Evolutionary conservation across 495 filamentous ascomycete species (phyloP), one percentile per base, ranked within the genome.

Genomic region (Aspergillus kassunensis): DNA sequence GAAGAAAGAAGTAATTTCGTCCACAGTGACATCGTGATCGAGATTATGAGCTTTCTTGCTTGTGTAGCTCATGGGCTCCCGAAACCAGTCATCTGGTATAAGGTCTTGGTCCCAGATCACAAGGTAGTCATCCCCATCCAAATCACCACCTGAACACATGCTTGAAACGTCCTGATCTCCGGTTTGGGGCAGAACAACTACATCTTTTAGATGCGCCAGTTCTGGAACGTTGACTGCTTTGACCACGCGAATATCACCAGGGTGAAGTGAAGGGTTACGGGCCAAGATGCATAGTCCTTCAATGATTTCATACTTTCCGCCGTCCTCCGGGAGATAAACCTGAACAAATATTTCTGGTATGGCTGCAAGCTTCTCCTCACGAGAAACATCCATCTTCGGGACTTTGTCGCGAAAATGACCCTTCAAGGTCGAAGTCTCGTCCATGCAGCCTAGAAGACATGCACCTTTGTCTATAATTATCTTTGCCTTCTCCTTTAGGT

Each of bases 91-190:
- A 0, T 49, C 36, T 2, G 90, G 91, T 21, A 91, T 65, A 5
- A 99, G 73, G 37, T 85, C 80, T 29, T 74, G 59, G 57, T 99
- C 91, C 93, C 93, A 99, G 30, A 97, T 88, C 16, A 97, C 86
- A 20, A 96, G 79, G 61, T 87, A 99, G 62, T 97, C 95, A 58
- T 99, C 93, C 0, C 93, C 93, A 67, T 99, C 93, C 3, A 99
- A 74, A 64, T 99, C 93, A 5, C 93, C 95, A 2, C 93, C 93
- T 6, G 93, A 95, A 56, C 91, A 93, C 93, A 97, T 97, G 53
- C 85, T 88, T 7, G 90, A 79, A 21, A 99, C 67, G 56, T 91
- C 89, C 33, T 86, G 77, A 65, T 97, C 91, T 0, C 93, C 93
- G 0, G 76, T 85, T 34, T 86, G 80, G 0, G 93, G 90, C 34